phyloP scores from a whole-genome alignment of 768 basidiomycete species.

The Leccinum obscurum region DNA sequence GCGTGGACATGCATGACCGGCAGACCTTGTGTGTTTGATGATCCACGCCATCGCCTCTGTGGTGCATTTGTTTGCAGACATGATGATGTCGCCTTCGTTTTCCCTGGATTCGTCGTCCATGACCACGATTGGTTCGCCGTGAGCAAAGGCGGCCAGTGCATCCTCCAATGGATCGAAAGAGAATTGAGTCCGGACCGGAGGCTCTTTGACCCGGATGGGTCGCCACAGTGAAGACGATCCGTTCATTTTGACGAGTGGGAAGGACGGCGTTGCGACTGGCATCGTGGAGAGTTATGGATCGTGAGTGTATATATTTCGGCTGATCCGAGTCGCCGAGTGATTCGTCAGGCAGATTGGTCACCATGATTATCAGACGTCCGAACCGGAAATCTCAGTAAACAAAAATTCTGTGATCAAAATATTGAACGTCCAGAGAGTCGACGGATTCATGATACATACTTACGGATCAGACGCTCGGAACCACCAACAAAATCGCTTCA shows the following conservation, averaged over 20 bases:
- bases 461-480: too few species aligned
- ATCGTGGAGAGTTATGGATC: slow-evolving; percentile 2
- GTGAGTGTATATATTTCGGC: not conserved
- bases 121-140: slow-evolving; percentile 91
- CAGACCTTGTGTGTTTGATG: slow-evolving; percentile 92
- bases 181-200: slow-evolving; percentile 40
- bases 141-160: slow-evolving; percentile 71
- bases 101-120: slow-evolving; percentile 97
- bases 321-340: not conserved
- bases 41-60: slow-evolving; percentile 99
- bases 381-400: not conserved
- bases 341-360: not conserved
- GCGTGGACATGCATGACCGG: slow-evolving; percentile 1
- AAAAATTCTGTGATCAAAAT: not conserved
- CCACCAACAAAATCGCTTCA: too few species aligned
- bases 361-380: too few species aligned
- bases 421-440: too few species aligned
- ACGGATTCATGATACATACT: too few species aligned
- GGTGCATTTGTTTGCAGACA: slow-evolving; percentile 79
- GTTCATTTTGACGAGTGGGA: slow-evolving; percentile 14
- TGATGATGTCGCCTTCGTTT: slow-evolving; percentile 97
- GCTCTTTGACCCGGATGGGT: slow-evolving; percentile 22
- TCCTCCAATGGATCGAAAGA: slow-evolving; percentile 80
- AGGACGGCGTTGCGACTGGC: slow-evolving; percentile 5
- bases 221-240: slow-evolving; percentile 18